Conservation (phyloP, 208 protist species). For the Leishmania turanica region DNA sequence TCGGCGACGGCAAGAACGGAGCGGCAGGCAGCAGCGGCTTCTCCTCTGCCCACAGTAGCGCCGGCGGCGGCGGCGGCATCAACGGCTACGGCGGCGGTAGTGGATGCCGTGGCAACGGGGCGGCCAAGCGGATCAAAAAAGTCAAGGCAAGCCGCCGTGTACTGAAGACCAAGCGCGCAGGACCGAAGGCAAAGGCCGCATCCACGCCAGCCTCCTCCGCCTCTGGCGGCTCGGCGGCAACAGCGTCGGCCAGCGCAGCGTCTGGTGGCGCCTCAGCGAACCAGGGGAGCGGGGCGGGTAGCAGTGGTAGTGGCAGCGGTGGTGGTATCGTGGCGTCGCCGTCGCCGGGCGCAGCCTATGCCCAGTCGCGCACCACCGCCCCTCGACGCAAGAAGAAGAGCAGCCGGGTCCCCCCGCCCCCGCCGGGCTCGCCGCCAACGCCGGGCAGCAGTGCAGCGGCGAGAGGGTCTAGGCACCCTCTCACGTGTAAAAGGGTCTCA, state of each 20-base stretch:
- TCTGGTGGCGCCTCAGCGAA: constrained; percentile 3
- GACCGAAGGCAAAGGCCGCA: neutral
- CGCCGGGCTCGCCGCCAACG: neutral
- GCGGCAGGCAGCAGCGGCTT: neutral
- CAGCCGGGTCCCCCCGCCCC: neutral
- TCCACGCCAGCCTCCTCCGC: constrained; percentile 1
- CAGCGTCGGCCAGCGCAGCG: neutral
- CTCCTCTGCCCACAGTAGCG: constrained; percentile 1
- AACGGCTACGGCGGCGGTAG: neutral
- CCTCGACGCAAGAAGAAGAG: constrained; percentile 21
- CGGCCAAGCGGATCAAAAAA: constrained; percentile 19
- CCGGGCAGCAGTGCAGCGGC: constrained; percentile 3
- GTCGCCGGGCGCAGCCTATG: constrained; percentile 1
- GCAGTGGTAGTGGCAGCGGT: neutral
- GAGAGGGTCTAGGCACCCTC: neutral
- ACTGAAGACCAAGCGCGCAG: constrained; percentile 25
- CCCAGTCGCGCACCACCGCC: constrained; percentile 2
- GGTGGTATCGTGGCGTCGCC: neutral
- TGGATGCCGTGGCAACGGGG: neutral
- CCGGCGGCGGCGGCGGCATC: neutral
- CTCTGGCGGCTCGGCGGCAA: neutral
- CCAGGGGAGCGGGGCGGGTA: neutral
- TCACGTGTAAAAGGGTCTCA: neutral
- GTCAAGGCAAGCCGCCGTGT: constrained; percentile 5
- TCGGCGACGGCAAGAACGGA: constrained; percentile 3